Conservation (phyloP, 768 basidiomycete genomes). For the Galerina sulciceps region DNA sequence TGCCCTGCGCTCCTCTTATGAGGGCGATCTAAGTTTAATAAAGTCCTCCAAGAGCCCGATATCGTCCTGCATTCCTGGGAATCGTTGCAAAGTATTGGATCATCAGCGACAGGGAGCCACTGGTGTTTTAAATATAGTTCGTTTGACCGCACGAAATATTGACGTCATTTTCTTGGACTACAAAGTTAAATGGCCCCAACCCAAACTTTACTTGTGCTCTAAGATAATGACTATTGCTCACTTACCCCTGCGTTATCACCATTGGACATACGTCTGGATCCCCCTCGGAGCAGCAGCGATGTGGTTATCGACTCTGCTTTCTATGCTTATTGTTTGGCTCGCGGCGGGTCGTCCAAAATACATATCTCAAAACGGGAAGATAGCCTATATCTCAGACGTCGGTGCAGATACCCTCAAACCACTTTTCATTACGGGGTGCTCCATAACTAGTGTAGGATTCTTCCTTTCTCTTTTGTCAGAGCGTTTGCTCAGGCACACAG, state of each 20-base stretch:
- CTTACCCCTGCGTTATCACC: constrained; percentile 36
- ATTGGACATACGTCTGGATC: constrained; percentile 69
- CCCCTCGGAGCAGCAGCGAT: constrained; percentile 62
- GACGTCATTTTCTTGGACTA: not conserved
- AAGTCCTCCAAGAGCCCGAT: no score
- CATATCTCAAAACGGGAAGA: constrained; percentile 53
- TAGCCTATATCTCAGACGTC: constrained; percentile 81
- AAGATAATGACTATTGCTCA: constrained; percentile 2
- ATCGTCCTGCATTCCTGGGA: no score
- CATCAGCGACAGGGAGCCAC: no score
- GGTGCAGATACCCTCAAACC: constrained; percentile 79
- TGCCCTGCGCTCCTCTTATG: no score
- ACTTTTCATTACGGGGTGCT: constrained; percentile 69
- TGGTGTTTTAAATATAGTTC: no score
- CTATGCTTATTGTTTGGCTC: constrained; percentile 76
- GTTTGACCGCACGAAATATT: not conserved
- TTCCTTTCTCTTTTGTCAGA: constrained; percentile 63
- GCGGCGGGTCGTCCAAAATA: constrained; percentile 66
- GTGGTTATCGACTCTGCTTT: constrained; percentile 71
- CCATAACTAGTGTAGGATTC: constrained; percentile 66
- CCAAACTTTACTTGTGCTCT: not conserved
- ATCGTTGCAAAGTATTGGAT: no score
- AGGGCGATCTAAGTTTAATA: no score
- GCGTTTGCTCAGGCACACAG: constrained; percentile 66
- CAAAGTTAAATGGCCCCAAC: no score